These are phyloP conservation scores for Ophiosphaerella narmari DNA, from an alignment of 2,329 filamentous ascomycete genomes.

Conservation along the genomic window DNA sequence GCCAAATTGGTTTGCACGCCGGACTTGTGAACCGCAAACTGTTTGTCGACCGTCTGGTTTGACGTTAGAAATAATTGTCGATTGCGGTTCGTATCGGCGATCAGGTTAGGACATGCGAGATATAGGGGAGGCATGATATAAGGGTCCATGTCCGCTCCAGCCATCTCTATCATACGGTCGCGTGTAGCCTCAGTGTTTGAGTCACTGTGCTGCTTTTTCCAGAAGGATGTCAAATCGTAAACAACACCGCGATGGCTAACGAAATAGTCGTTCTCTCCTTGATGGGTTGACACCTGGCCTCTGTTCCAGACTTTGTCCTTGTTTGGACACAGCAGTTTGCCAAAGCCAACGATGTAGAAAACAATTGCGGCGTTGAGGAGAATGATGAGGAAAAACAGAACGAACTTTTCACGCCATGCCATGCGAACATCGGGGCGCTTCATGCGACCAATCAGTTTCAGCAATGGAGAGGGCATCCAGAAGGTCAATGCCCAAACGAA, in stretches of 20 bases:
- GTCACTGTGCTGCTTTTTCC: constrained; percentile 82
- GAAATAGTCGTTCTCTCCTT: constrained; percentile 76
- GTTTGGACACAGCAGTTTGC: constrained; percentile 84
- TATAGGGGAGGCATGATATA: constrained; percentile 84
- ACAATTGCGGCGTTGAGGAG: constrained; percentile 80
- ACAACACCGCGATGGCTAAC: constrained; percentile 87
- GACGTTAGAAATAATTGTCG: constrained; percentile 61
- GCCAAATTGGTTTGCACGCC: constrained; percentile 64
- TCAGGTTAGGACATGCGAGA: constrained; percentile 74
- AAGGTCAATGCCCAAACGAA: constrained; percentile 88
- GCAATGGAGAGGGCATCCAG: constrained; percentile 87
- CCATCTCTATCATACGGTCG: constrained; percentile 74
- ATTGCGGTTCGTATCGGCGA: constrained; percentile 51
- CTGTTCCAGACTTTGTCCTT: constrained; percentile 85
- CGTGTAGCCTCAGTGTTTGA: constrained; percentile 63
- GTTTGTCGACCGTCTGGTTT: constrained; percentile 66
- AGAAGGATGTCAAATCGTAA: constrained; percentile 91
- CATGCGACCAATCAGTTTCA: constrained; percentile 88
- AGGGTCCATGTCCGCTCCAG: constrained; percentile 76
- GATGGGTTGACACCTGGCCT: constrained; percentile 71
- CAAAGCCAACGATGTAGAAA: constrained; percentile 92
- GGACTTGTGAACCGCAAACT: constrained; percentile 69
- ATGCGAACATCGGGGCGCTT: constrained; percentile 94
- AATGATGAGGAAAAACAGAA: constrained; percentile 78
- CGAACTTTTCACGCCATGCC: constrained; percentile 95